Conservation (phyloP, 2,329 filamentous ascomycete species). For the Colletotrichum scovillei region DNA sequence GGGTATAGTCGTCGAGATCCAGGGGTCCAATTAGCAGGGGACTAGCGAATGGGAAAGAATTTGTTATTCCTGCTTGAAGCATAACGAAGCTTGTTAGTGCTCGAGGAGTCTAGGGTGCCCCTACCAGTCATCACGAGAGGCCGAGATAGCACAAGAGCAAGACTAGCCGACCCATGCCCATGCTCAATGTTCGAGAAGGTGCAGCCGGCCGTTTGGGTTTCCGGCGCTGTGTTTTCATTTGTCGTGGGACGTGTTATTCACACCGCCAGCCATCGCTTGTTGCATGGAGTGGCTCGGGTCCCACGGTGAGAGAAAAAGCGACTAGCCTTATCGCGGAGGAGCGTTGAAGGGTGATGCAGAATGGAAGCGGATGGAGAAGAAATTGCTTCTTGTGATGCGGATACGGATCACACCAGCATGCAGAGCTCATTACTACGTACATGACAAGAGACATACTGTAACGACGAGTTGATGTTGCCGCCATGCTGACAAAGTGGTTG, state of each 20-base stretch:
- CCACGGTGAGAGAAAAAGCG: background rate
- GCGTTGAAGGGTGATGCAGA: constrained; percentile 2
- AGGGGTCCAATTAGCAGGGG: constrained; percentile 30
- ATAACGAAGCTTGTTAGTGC: constrained; percentile 15
- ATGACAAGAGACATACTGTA: background rate
- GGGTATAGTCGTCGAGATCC: constrained; percentile 28
- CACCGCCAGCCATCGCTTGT: constrained; percentile 25
- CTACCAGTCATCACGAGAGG: constrained; percentile 17
- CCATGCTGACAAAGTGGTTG: background rate
- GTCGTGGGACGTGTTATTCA: constrained; percentile 14
- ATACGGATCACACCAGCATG: background rate
- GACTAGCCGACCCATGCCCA: constrained; percentile 28
- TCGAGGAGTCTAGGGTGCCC: background rate
- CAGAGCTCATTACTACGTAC: background rate
- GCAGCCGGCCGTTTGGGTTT: constrained; percentile 10
- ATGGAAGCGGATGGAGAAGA: background rate
- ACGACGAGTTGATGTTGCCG: background rate
- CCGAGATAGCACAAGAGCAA: constrained; percentile 5
- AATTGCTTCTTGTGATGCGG: constrained; percentile 23
- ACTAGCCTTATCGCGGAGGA: constrained; percentile 15
- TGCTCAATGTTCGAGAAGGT: constrained; percentile 23
- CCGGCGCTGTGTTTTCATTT: background rate
- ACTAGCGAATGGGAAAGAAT: background rate
- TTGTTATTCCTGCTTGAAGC: constrained; percentile 23
- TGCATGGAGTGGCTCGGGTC: background rate